Evolutionary conservation across 1,139 yeast species (phyloP).

Genomic region (Saccharomyces uvarum): DNA sequence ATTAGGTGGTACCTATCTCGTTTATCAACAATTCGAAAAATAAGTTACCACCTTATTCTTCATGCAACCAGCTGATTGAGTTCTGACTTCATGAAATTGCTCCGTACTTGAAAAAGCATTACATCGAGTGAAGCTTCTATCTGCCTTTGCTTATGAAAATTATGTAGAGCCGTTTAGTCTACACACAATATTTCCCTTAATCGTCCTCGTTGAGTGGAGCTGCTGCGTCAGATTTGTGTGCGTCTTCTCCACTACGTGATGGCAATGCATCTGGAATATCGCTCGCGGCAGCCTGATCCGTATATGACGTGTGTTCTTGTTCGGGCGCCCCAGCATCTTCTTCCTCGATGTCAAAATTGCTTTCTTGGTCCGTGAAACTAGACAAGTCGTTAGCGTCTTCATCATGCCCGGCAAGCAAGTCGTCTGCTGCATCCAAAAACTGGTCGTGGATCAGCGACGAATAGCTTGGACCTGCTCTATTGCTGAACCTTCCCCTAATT

Average conservation of each 20-base stretch:
- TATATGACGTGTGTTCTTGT: slow-evolving; percentile 12
- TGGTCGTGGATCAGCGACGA: slow-evolving; percentile 29
- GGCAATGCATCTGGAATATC: neutral
- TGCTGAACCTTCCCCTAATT: slow-evolving; percentile 15
- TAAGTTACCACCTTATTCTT: too few species aligned
- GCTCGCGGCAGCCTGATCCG: slow-evolving; percentile 7
- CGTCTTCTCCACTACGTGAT: neutral
- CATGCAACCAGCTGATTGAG: too few species aligned
- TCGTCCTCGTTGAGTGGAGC: neutral
- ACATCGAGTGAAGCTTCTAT: neutral
- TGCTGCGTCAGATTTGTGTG: neutral
- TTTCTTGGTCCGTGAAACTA: slow-evolving; percentile 27
- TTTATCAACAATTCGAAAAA: too few species aligned
- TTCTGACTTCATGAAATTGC: too few species aligned
- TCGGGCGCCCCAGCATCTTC: slow-evolving; percentile 11
- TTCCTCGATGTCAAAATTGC: slow-evolving; percentile 28
- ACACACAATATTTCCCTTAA: neutral
- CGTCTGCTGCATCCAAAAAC: slow-evolving; percentile 32
- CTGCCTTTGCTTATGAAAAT: neutral
- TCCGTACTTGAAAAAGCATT: too few species aligned
- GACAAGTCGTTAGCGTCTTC: slow-evolving; percentile 32
- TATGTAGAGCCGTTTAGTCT: neutral
- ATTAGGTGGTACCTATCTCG: too few species aligned
- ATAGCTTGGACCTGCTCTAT: slow-evolving; percentile 27
- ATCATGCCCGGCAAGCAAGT: slow-evolving; percentile 32